Evolutionary conservation across 331 rosid species (phyloP).

Genomic region (Acacia pycnantha): DNA sequence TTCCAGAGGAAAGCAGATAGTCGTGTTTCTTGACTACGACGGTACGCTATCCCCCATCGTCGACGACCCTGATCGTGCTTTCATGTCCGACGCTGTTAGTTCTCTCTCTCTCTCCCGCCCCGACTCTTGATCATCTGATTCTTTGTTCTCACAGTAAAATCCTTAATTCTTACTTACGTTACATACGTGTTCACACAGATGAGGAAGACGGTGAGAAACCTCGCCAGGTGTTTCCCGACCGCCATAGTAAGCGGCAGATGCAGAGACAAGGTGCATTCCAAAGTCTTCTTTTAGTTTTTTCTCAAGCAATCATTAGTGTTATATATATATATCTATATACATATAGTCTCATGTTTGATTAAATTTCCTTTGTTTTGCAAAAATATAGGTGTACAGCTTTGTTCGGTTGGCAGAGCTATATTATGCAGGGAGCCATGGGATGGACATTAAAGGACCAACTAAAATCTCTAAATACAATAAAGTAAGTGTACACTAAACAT

Average conservation of each 20-base stretch:
- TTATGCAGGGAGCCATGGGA: conserved; percentile 99
- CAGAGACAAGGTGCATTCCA: conserved; percentile 77
- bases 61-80: conserved; percentile 83
- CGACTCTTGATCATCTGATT: neutral
- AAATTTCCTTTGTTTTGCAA: neutral
- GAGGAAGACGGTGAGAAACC: conserved; percentile 77
- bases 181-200: conserved; percentile 50
- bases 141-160: too few species aligned
- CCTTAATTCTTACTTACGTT: neutral
- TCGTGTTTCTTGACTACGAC: conserved; percentile 88
- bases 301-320: neutral
- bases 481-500: conserved; percentile 45
- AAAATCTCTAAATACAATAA: conserved; percentile 57
- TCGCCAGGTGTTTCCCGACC: conserved; percentile 81
- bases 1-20: conserved; percentile 78
- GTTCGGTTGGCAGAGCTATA: conserved; percentile 82
- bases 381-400: conserved; percentile 66
- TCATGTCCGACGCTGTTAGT: conserved; percentile 80
- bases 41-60: conserved; percentile 95
- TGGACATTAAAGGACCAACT: conserved; percentile 96
- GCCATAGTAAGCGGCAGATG: conserved; percentile 97
- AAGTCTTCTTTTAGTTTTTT: neutral
- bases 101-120: neutral
- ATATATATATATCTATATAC: too few species aligned
- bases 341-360: neutral